phyloP scores from a whole-genome alignment of 371 early-diverging fungal species.

The Massospora cicadina region DNA sequence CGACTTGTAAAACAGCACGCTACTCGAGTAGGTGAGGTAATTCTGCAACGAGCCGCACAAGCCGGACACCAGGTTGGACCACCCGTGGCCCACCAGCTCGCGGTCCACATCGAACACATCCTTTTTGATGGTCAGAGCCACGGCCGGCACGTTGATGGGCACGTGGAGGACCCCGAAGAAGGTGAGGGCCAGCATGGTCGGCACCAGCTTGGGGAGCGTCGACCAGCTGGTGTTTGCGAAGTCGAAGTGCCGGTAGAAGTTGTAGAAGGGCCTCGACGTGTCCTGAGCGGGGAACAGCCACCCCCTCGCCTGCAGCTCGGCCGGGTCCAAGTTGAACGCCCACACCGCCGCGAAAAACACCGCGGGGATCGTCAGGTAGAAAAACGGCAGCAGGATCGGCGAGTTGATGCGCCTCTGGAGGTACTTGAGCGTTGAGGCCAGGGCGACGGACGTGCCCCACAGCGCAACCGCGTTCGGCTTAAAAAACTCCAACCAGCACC shows the following conservation, averaged over 20 bases:
- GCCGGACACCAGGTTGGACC: conserved; percentile 71
- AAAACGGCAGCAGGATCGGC: conserved; percentile 69
- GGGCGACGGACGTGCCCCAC: conserved; percentile 12
- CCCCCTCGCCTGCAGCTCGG: conserved; percentile 43
- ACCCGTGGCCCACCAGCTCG: conserved; percentile 85
- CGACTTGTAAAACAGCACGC: conserved; percentile 72
- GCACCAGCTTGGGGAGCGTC: conserved; percentile 51
- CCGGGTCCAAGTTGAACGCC: conserved; percentile 35
- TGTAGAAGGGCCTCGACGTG: conserved; percentile 57
- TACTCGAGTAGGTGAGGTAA: conserved; percentile 78
- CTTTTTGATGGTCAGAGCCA: conserved; percentile 72
- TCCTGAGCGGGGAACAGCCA: conserved; percentile 77
- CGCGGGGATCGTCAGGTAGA: conserved; percentile 62
- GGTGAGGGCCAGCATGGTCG: conserved; percentile 80
- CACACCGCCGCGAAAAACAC: conserved; percentile 51
- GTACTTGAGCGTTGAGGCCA: conserved; percentile 12
- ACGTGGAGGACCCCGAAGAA: conserved; percentile 94
- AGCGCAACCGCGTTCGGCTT: conserved; percentile 11
- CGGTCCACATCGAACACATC: conserved; percentile 73
- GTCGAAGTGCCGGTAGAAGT: conserved; percentile 60
- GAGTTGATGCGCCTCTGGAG: conserved; percentile 22
- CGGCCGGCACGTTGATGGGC: conserved; percentile 81
- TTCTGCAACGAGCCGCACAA: conserved; percentile 63
- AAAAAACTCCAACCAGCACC: conserved; percentile 7
- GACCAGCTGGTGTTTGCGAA: conserved; percentile 29